Evolutionary conservation across 805 yeast genomes (phyloP).

Genomic region (Priceomyces carsonii): DNA sequence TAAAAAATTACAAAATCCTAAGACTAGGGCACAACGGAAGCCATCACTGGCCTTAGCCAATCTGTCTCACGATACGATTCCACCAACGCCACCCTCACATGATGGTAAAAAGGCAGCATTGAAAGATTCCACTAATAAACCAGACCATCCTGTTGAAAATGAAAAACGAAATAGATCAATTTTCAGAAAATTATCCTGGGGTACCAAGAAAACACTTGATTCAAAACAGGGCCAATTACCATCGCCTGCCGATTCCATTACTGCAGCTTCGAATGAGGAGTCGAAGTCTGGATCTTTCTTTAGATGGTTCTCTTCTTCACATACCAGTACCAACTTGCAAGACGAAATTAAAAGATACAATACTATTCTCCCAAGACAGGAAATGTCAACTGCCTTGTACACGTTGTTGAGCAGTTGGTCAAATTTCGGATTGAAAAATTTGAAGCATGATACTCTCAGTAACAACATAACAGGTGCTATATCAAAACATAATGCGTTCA

Average conservation of each 20-base stretch:
- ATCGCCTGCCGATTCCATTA: conserved; percentile 32
- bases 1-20: conserved; percentile 14
- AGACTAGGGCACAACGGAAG: conserved; percentile 17
- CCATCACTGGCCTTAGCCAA: conserved; percentile 1
- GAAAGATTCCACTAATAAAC: conserved; percentile 34
- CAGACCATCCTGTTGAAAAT: conserved; percentile 11
- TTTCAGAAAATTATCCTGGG: conserved; percentile 55
- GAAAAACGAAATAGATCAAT: conserved; percentile 37
- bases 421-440: conserved; percentile 63
- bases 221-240: conserved; percentile 28
- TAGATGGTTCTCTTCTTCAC: conserved; percentile 43
- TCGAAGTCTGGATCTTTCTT: conserved; percentile 24
- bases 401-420: conserved; percentile 69
- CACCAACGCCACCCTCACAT: conserved; percentile 18
- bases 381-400: conserved; percentile 63
- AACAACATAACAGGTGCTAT: conserved; percentile 60
- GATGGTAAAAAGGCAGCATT: conserved; percentile 33
- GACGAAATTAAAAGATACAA: conserved; percentile 34
- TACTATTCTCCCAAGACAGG: conserved; percentile 48
- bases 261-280: conserved; percentile 24
- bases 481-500: conserved; percentile 59
- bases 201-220: conserved; percentile 41
- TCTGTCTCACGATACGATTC: conserved; percentile 12
- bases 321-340: conserved; percentile 17
- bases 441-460: conserved; percentile 44